A percentile compares a stretch with the other conserved stretches of the same genome.
These are phyloP conservation scores for Hypomontagnella monticulosa DNA, from an alignment of 495 filamentous ascomycete genomes.

Conservation along the genomic window DNA sequence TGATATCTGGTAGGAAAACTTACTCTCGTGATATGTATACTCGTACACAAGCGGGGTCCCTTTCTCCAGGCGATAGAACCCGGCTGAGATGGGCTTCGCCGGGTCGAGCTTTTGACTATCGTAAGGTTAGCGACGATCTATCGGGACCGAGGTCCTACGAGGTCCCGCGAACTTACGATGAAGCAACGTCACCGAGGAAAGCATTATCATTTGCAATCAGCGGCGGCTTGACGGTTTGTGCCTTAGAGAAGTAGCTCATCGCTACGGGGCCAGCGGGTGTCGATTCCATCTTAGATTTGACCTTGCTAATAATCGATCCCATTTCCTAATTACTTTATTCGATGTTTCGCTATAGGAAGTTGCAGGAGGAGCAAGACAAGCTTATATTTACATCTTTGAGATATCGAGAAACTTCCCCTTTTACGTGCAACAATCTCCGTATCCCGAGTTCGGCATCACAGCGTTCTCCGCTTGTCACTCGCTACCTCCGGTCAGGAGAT, in stretches of 20 bases:
- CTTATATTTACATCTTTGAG: constrained; percentile 15
- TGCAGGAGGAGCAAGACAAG: not conserved
- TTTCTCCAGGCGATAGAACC: constrained; percentile 79
- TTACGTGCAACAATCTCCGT: not conserved
- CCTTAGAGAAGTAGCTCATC: constrained; percentile 66
- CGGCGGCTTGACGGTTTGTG: constrained; percentile 73
- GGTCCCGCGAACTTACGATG: constrained; percentile 55
- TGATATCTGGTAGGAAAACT: constrained; percentile 42
- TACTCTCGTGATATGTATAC: constrained; percentile 78
- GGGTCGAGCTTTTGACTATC: constrained; percentile 65
- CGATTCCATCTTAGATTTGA: constrained; percentile 35
- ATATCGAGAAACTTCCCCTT: not conserved
- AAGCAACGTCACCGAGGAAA: constrained; percentile 72
- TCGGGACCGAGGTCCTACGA: not conserved
- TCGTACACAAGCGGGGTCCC: constrained; percentile 77
- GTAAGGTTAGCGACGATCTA: constrained; percentile 7
- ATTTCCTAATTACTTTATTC: constrained; percentile 29
- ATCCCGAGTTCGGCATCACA: constrained; percentile 38
- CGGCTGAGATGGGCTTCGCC: constrained; percentile 70
- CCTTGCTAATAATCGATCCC: constrained; percentile 52
- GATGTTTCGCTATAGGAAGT: not conserved
- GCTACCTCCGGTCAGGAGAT: constrained; percentile 44
- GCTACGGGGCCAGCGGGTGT: constrained; percentile 32
- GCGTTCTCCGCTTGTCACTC: constrained; percentile 13
- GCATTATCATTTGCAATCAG: constrained; percentile 81